Percentiles rank a stretch among this genome's conserved stretches.
phyloP scores from a whole-genome alignment of 805 yeast genomes.

The Naumovozyma baii region DNA sequence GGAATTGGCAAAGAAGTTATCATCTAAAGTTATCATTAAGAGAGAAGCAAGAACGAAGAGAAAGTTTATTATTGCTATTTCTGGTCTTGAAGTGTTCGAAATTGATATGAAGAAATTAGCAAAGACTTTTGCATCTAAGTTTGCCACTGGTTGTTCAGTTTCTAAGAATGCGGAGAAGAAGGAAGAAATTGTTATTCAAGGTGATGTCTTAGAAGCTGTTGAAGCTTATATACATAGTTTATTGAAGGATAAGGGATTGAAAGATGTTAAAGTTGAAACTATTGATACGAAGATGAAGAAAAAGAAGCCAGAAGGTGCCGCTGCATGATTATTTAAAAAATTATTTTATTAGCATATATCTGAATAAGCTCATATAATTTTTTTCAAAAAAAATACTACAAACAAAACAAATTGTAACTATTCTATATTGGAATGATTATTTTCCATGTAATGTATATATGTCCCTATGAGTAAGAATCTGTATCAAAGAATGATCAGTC shows the following conservation, averaged over 20 bases:
- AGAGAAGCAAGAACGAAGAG: slow-evolving; percentile 85
- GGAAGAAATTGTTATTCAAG: slow-evolving; percentile 87
- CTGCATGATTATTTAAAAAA: not conserved
- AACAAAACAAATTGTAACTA: too few species aligned
- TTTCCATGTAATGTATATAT: too few species aligned
- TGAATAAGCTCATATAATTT: too few species aligned
- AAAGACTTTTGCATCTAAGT: slow-evolving; percentile 84
- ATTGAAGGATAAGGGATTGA: slow-evolving; percentile 71
- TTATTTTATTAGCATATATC: too few species aligned
- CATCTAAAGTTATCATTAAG: slow-evolving; percentile 75
- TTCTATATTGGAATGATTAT: too few species aligned
- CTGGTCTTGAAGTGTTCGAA: slow-evolving; percentile 81
- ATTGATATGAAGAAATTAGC: slow-evolving; percentile 85
- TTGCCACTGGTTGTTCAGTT: slow-evolving; percentile 93
- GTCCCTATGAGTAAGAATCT: too few species aligned
- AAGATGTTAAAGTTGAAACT: slow-evolving; percentile 81
- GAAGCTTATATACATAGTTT: slow-evolving; percentile 63
- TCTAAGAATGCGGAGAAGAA: slow-evolving; percentile 83
- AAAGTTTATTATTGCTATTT: slow-evolving; percentile 75
- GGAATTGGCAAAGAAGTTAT: slow-evolving; percentile 65
- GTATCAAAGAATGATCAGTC: too few species aligned
- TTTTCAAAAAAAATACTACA: too few species aligned
- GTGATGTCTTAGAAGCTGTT: slow-evolving; percentile 89
- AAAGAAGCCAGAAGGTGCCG: slow-evolving; percentile 27
- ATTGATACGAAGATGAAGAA: slow-evolving; percentile 74